Evolutionary conservation across 2,329 filamentous ascomycete species (phyloP), one percentile per base, ranked within the genome.

Genomic region (Verticillium alfalfae): DNA sequence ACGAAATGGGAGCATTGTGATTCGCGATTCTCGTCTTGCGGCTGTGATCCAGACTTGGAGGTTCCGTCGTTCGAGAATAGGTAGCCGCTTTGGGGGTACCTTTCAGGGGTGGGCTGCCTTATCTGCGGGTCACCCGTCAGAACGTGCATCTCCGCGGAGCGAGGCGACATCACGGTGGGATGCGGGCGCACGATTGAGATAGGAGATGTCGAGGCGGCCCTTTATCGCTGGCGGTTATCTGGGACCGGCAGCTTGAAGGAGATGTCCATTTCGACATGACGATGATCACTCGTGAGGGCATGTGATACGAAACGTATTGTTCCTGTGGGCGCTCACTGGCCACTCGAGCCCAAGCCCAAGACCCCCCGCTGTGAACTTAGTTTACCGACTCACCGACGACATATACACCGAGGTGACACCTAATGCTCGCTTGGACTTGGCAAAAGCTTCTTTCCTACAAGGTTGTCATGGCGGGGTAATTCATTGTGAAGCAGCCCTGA

Each of bases 361-460:
- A n/a, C n/a, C n/a, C n/a, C 26, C 26, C 26, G 26, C 26, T 31
- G 5, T 5, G 26, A 31, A 31, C 26, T 31, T 31, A 13, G 45
- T 26, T 52, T 18, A 22, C 45, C 45, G 45, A 52, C 45, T 52
- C 5, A 52, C 45, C 45, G 45, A 52, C 8, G 18, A n/a, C 7
- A 13, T 12, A 7, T 8, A 9, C 36, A 13, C 36, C 36, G 36
- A 37, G 9, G 13, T 8, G 3, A 37, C 13, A 7, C 6, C 13
- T 13, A 37, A 13, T 37, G 13, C 36, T 45, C 5, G 26, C 16
- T 3, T n/a, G 10, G 59, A 56, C 61, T 63, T 61, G 59, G 63
- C 63, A 61, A 64, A 64, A 63, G 61, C 61, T 63, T 63, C 34
- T 63, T 64, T 38, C 56, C 22, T 37, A 45, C 39, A 10, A n/a